Conservation (phyloP, 768 basidiomycete genomes). For the Leucosporidium creatinivorum region DNA sequence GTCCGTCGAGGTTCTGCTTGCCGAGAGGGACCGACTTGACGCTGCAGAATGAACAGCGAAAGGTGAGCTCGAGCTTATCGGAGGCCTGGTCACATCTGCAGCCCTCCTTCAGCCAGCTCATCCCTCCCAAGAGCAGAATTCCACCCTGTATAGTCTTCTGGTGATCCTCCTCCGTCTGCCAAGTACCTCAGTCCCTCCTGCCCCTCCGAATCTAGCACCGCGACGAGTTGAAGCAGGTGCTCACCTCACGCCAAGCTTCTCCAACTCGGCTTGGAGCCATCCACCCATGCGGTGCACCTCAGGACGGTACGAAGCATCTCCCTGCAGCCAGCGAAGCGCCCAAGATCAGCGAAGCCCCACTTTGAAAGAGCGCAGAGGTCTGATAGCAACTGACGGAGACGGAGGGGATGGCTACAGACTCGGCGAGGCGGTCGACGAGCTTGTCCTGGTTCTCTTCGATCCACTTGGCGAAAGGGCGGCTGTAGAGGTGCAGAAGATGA, state of each 20-base stretch:
- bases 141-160: not conserved
- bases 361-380: not conserved
- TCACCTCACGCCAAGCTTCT: constrained; percentile 54
- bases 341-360: constrained; percentile 52
- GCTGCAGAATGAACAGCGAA: constrained; percentile 41
- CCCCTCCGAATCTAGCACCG: not conserved
- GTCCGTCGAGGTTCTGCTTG: constrained; percentile 62
- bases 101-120: not conserved
- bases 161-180: too few species aligned
- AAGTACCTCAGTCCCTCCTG: too few species aligned
- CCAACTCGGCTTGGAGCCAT: constrained; percentile 54
- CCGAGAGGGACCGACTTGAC: constrained; percentile 71
- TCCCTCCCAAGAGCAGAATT: not conserved
- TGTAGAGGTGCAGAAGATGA: not conserved
- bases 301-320: constrained; percentile 59
- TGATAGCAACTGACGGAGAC: constrained; percentile 7
- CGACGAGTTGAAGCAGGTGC: not conserved
- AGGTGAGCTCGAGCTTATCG: not conserved
- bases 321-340: too few species aligned
- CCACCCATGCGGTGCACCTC: constrained; percentile 57
- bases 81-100: not conserved
- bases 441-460: constrained; percentile 62
- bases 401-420: constrained; percentile 34
- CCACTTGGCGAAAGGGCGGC: constrained; percentile 42
- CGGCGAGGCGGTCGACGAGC: constrained; percentile 51